Base-by-base conservation (phyloP, 2,329 filamentous ascomycete genomes). In the Phoma sp. region DNA sequence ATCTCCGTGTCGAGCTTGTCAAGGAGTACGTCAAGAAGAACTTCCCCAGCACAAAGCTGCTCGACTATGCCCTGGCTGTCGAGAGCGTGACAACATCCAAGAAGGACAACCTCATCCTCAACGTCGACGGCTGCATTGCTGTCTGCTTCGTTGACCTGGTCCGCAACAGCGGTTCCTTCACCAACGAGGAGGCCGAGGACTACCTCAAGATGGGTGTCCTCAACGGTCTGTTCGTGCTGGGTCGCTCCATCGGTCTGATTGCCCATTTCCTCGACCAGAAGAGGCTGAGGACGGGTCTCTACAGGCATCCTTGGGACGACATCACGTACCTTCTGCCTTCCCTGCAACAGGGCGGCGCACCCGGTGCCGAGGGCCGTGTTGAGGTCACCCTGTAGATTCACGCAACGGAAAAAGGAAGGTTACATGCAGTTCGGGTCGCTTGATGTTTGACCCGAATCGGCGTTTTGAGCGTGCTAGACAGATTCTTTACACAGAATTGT, bases 191-290 rank as follows among this genome's bases (percentile, higher is more conserved):
- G 84, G 93, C 93, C 47, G 95, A 99, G 82, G 95, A 99, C 80
- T 99, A 99, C 86, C 88, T 99, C 76, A 87, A 88, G 80, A 99
- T 98, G 93, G 95, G 95, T 86, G 95, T 99, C 43, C 88, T 99
- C 71, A 99, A 99, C 86, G 95, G 95, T 84, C 90, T 99, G 59
- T 99, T 99, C 85, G 95, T 99, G 41, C 88, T 99, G 58, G 95
- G 95, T 75, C 90, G 95, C 76, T 92, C 87, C 79, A 99, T 99
- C 74, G 95, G 95, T 91, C 85, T 99, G 68, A 99, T 99, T 89
- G 95, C 95, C 74, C 95, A 99, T 82, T 98, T 94, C 86, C 88
- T 99, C 72, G 95, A 99, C 83, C 95, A 99, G 87, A 99, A 99
- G 93, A 88, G 95, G 81, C 86, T 99, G 80, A 90, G 94, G 74